Conservation (phyloP, 352 stramenopile species). For the Phytophthora sojae region DNA sequence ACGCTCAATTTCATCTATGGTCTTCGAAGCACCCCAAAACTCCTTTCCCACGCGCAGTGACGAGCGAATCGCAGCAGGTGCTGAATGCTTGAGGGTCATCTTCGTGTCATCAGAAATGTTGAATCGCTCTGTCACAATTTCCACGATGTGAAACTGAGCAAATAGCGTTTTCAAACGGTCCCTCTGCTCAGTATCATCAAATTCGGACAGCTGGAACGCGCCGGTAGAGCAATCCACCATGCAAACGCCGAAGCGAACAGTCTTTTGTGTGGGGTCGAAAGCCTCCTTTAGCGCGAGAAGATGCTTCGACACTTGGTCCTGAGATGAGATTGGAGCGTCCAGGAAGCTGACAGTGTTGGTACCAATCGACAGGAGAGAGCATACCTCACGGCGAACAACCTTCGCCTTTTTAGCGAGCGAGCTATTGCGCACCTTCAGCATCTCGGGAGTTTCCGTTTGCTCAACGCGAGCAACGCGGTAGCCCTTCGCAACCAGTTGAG, state of each 20-base stretch:
- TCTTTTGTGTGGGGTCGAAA: constrained; percentile 62
- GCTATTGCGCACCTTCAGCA: constrained; percentile 95
- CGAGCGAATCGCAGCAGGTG: constrained; percentile 64
- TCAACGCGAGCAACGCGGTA: constrained; percentile 99
- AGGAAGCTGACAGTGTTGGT: constrained; percentile 97
- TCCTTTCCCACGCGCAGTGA: constrained; percentile 73
- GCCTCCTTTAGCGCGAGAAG: constrained; percentile 80
- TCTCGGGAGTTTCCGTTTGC: constrained; percentile 99
- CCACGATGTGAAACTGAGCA: constrained; percentile 84
- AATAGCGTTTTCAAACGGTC: constrained; percentile 97
- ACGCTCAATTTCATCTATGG: constrained; percentile 91
- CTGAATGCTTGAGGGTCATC: constrained; percentile 78
- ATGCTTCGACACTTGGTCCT: constrained; percentile 56
- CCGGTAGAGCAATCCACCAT: constrained; percentile 95
- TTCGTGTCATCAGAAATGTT: constrained; percentile 73
- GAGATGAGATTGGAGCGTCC: constrained; percentile 80
- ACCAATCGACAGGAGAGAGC: constrained; percentile 94
- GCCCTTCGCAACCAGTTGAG: constrained; percentile 94
- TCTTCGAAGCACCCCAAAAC: constrained; percentile 93
- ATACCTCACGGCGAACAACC: constrained; percentile 96
- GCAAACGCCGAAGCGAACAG: constrained; percentile 93
- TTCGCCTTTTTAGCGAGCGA: constrained; percentile 79
- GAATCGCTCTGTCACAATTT: constrained; percentile 84
- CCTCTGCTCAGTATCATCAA: constrained; percentile 96
- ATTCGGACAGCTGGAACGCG: constrained; percentile 96